phyloP scores from a whole-genome alignment of 2,329 filamentous ascomycete genomes.

The Zasmidium citrigriseum region DNA sequence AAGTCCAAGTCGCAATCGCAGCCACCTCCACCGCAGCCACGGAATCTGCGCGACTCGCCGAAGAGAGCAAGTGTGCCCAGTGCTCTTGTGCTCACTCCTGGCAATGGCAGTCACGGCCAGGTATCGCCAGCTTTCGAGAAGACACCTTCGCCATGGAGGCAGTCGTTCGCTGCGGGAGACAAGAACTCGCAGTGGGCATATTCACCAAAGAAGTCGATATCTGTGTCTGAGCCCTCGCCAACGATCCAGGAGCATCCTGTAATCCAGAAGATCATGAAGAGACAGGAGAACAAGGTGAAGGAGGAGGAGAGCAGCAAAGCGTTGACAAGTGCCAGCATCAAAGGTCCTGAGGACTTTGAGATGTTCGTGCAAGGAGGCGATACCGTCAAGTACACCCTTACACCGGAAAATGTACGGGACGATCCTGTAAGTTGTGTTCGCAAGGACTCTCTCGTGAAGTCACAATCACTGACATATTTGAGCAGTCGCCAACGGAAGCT shows the following conservation, averaged over 20 bases:
- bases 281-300: constrained; percentile 14
- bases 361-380: constrained; percentile 49
- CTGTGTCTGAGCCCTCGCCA: constrained; percentile 9
- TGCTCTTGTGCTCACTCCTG: background rate
- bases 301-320: constrained; percentile 18
- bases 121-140: constrained; percentile 11
- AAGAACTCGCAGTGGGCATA: constrained; percentile 15
- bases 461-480: background rate
- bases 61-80: background rate
- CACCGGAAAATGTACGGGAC: constrained; percentile 49
- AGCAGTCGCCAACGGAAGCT: constrained; percentile 15
- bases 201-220: constrained; percentile 12
- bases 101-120: background rate
- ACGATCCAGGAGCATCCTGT: constrained; percentile 31
- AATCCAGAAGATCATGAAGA: constrained; percentile 28
- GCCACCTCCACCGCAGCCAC: constrained; percentile 6
- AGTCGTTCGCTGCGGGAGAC: constrained; percentile 20
- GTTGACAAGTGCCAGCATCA: constrained; percentile 35
- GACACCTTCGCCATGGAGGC: constrained; percentile 19
- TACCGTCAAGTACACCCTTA: constrained; percentile 53
- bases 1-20: constrained; percentile 9
- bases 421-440: constrained; percentile 40
- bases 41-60: constrained; percentile 5
- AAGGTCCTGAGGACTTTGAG: constrained; percentile 47
- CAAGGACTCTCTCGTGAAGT: too few species aligned